A percentile compares a stretch with the other conserved stretches of the same genome.
Evolutionary conservation across 139 green algal species (phyloP).

Genomic region (Chlamydomonas applanata): DNA sequence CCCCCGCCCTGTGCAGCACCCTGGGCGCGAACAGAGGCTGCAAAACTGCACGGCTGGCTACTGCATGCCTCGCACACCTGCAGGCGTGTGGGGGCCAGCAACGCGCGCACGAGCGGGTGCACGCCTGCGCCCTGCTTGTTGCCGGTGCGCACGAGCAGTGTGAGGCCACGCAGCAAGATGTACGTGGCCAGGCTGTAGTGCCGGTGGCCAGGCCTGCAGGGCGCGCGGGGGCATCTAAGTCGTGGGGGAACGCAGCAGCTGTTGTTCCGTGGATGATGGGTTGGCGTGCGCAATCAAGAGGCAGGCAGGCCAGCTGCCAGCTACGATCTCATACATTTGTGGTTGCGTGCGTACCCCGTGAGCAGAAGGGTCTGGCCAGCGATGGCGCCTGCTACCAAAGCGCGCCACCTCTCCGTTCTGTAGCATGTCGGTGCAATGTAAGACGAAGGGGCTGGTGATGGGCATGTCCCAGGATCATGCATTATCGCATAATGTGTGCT

Average conservation of each 20-base stretch:
- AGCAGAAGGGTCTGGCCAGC: conserved; percentile 82
- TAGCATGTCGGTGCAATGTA: no score
- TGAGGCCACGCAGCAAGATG: conserved; percentile 81
- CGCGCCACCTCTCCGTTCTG: conserved; percentile 70
- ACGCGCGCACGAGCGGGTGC: conserved; percentile 31
- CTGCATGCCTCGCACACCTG: conserved; percentile 1
- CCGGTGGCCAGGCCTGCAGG: conserved; percentile 37
- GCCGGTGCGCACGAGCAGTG: conserved; percentile 81
- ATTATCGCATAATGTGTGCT: conserved; percentile 2
- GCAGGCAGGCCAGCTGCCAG: not conserved
- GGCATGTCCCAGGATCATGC: no score
- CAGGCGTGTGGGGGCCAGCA: conserved; percentile 60
- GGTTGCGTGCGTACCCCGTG: conserved; percentile 31
- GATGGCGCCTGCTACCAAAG: conserved; percentile 67
- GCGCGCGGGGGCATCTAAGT: not conserved
- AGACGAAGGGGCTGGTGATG: no score
- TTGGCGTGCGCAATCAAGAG: not conserved
- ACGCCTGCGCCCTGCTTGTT: conserved; percentile 59
- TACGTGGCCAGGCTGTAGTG: conserved; percentile 89
- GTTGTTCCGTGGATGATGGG: not conserved
- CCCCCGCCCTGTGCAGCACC: not conserved
- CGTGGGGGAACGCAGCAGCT: not conserved
- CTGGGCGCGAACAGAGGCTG: not conserved
- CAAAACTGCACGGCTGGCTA: not conserved
- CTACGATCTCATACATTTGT: not conserved